Base-by-base conservation (phyloP, 768 basidiomycete species). In the Amanita rubescens region DNA sequence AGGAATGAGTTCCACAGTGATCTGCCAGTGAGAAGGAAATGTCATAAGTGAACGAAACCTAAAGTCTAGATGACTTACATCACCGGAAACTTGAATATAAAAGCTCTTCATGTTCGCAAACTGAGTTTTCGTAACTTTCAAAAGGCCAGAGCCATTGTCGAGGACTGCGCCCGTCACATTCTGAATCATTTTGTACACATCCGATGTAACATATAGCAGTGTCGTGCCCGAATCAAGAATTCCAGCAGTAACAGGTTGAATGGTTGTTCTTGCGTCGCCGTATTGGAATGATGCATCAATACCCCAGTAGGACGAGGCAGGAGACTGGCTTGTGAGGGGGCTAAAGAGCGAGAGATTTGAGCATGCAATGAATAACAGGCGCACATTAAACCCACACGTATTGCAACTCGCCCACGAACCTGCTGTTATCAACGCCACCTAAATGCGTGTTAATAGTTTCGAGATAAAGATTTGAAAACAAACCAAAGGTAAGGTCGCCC, bases 191-290 rank as follows among this genome's bases (percentile, higher is more conserved):
- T 58, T 60, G 65, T 72, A 78, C 32, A 73, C 78, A 58, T 72
- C 70, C 20, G 73, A 67, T n/a, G 78, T 73, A 39, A 81, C 57
- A 43, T 78, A 67, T 51, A 81, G 63, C 57, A 81, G 67, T 22
- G 79, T 80, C 11, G 78, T 80, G 11, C 79, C 79, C 19, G 81
- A 82, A 60, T 82, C 81, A 44, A 84, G 78, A 55, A 84, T 80
- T 55, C 82, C 82, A 34, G 78, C 75, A 34, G 74, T 75, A 48
- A 51, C 63, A 7, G 67, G 24, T 51, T 82, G 65, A 48, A 82
- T 79, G 22, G 67, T 67, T 9, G 68, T 75, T 30, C 11, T 9
- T 8, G 66, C 60, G 14, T 64, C 32, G 6, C 80, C 78, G 55
- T 80, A 82, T 15, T 67, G 69, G 55, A 83, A 69, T 54, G 72